Base-by-base conservation (phyloP, 2,329 filamentous ascomycete genomes). In the Thelonectria rubi region DNA sequence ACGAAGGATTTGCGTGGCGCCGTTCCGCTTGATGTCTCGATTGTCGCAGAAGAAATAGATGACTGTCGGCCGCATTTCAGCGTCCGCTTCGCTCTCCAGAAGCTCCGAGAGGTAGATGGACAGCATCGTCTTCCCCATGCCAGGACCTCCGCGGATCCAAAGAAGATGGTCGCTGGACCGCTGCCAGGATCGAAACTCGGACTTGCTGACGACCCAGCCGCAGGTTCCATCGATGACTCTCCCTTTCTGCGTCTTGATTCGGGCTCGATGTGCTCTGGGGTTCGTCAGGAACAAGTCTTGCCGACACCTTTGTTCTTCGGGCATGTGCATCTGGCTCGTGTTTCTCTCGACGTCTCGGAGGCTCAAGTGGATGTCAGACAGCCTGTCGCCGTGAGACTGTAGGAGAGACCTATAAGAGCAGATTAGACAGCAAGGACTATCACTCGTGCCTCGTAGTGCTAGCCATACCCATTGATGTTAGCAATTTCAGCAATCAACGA, bases 51-150 rank as follows among this genome's bases (percentile, higher is more conserved):
- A 59, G 26, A 51, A 60, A 30, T 51, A 63, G 2, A n/a, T 37
- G 7, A n/a, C 10, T 1, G 43, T 12, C 1, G 24, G 20, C 5
- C 17, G 18, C n/a, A 15, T 26, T 1, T 26, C 9, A 18, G 15
- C 10, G 32, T 24, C 32, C 9, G 32, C 32, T 34, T 34, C 5
- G 32, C 10, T 14, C 8, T 46, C 24, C 3, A 62, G 26, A 14
- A 42, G 21, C 12, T 62, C 32, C 4, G 55, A 53, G 7, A 62
- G 14, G 24, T 37, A 58, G 14, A 57, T 54, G 1, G 59, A 39
- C 6, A 62, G 46, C 34, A 58, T 53, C 0, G 59, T 62, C 37
- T 62, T 62, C 3, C 59, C 59, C 17, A 48, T 58, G 12, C 59
- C 59, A 3, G 59, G 59, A 18, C 48, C 48, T 1, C 55, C 55